Evolutionary conservation across 1,284 basidiomycete species (phyloP).

Genomic region (Sparassis latifolia): DNA sequence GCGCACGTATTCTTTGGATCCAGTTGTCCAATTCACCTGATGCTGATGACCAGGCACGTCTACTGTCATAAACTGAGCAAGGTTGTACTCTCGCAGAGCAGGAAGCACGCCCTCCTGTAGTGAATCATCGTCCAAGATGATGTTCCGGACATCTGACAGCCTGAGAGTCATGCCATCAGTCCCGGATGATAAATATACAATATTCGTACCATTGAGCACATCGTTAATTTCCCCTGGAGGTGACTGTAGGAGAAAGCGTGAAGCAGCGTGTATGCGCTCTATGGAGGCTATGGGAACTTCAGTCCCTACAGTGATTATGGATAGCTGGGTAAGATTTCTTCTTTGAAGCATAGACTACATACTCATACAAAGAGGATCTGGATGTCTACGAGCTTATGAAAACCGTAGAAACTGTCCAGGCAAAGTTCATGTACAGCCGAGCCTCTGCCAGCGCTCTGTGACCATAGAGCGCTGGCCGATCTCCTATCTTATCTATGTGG

Average conservation of each 20-base stretch:
- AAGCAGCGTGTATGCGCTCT: slow-evolving; percentile 65
- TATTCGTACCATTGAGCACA: slow-evolving; percentile 79
- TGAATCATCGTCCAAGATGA: slow-evolving; percentile 79
- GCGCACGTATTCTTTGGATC: no score
- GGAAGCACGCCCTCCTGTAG: slow-evolving; percentile 75
- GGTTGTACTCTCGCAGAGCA: slow-evolving; percentile 77
- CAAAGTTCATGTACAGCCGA: no score
- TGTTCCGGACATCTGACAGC: slow-evolving; percentile 83
- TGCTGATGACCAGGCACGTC: slow-evolving; percentile 69
- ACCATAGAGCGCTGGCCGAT: no score
- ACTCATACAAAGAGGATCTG: no score
- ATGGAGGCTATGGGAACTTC: slow-evolving; percentile 60
- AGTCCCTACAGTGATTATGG: no score
- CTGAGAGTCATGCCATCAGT: background rate
- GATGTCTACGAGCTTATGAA: no score
- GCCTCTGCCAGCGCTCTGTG: no score
- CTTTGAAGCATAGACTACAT: no score
- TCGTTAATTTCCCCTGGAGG: slow-evolving; percentile 96
- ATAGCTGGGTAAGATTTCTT: no score
- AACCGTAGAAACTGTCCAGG: no score
- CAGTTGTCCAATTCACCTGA: slow-evolving; percentile 65
- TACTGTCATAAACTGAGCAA: slow-evolving; percentile 80
- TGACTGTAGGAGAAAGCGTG: slow-evolving; percentile 78
- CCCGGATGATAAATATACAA: background rate
- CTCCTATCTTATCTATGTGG: no score